phyloP scores from a whole-genome alignment of 768 basidiomycete species.

The Boletus coccyginus region DNA sequence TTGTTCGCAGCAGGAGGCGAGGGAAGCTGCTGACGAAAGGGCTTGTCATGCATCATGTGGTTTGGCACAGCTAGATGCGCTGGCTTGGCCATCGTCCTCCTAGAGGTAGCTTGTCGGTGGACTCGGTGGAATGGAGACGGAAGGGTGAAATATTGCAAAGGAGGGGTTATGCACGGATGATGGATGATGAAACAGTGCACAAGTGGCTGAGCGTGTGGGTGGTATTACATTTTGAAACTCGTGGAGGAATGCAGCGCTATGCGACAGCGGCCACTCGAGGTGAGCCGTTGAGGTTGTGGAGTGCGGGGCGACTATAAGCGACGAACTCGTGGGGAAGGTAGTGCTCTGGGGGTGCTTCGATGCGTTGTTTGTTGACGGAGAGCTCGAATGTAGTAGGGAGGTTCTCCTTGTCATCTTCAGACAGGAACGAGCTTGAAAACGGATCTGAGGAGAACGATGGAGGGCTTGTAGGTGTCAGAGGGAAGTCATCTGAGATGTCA shows the following conservation, averaged over 20 bases:
- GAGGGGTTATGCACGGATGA: slow-evolving; percentile 61
- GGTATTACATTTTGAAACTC: slow-evolving; percentile 75
- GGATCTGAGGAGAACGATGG: slow-evolving; percentile 38
- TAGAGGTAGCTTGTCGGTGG: slow-evolving; percentile 48
- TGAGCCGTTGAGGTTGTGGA: slow-evolving; percentile 73
- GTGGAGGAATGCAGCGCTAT: slow-evolving; percentile 46
- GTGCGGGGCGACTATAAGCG: slow-evolving; percentile 70
- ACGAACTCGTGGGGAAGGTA: slow-evolving; percentile 82
- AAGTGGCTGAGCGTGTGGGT: slow-evolving; percentile 60
- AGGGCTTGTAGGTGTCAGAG: slow-evolving; percentile 76
- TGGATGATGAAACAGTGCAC: slow-evolving; percentile 63
- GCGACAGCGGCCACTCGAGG: slow-evolving; percentile 54
- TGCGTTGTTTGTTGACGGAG: slow-evolving; percentile 65
- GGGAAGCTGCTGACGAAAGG: slow-evolving; percentile 7
- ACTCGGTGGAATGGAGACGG: slow-evolving; percentile 42
- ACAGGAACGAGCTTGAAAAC: slow-evolving; percentile 59
- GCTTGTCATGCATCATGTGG: slow-evolving; percentile 15
- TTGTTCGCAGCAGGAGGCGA: slow-evolving; percentile 13
- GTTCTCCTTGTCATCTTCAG: slow-evolving; percentile 82
- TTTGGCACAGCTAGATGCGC: slow-evolving; percentile 19
- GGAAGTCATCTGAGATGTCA: slow-evolving; percentile 81
- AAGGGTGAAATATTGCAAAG: slow-evolving; percentile 58
- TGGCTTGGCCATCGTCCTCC: slow-evolving; percentile 15
- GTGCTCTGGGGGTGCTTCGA: slow-evolving; percentile 70
- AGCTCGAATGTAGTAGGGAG: slow-evolving; percentile 68